Evolutionary conservation across 495 filamentous ascomycete genomes (phyloP), one percentile per base, ranked within the genome.

Genomic region (Hyaloscypha hepaticicola): DNA sequence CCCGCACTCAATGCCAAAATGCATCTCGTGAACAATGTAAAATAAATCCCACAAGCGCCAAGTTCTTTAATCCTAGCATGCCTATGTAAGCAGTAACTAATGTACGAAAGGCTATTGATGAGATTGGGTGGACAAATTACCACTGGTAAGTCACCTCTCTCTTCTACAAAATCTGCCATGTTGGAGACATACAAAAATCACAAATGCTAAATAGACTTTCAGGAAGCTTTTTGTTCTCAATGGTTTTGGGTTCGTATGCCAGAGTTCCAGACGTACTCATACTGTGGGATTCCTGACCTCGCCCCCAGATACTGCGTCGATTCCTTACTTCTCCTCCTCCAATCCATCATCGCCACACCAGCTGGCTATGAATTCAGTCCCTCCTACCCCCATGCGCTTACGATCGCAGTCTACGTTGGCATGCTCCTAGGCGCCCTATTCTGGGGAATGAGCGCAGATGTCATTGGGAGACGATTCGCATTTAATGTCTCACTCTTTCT

Each of bases 361-460:
- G 87, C 87, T 3, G 80, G 73, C 55, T 77, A 77, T 62, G 86
- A 90, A 71, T 88, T 89, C 66, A 76, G 82, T 16, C 75, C 83
- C 8, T 79, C 78, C 9, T 88, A 81, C 63, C 60, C 61, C 12
- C 80, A 82, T 34, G 87, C 77, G 5, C 75, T 89, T 65, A 88
- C 84, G 3, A 82, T 89, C 60, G 83, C 87, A 14, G 80, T 82
- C 0, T 89, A 90, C 66, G 82, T 89, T 55, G 90, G 91, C 2
- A 81, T 96, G 59, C 76, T 92, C 1, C 68, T 85, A 2, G 91
- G 90, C 0, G 90, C 91, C 0, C 73, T 91, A 3, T 91, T 92
- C 71, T 93, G 90, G 91, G 91, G 91, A 0, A 82, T 93, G 52
- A 84, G 88, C 48, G 90, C 88, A 48, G 89, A 90, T 69, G 76